These are phyloP conservation scores for Leccinum uliginosum DNA, from an alignment of 768 basidiomycete species.

Conservation along the genomic window DNA sequence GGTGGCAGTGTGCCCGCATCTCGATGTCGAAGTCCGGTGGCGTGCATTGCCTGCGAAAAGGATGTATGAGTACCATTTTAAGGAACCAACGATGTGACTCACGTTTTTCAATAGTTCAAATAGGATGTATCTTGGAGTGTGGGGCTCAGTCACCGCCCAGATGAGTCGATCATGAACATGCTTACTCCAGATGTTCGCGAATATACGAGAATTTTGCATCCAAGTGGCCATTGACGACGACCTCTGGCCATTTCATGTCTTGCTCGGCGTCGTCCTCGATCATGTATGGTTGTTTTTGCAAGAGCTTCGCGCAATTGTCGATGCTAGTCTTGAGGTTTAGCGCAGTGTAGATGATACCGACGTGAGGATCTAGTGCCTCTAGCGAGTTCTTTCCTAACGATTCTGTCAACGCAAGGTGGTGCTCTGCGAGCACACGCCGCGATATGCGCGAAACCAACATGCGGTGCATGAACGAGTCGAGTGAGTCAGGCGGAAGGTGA, in stretches of 20 bases:
- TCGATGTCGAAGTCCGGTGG: conserved; percentile 53
- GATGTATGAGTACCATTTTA: background rate
- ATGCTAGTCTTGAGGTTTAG: conserved; percentile 68
- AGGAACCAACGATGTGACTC: conserved; percentile 22
- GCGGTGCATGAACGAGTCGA: conserved; percentile 85
- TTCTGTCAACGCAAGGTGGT: conserved; percentile 79
- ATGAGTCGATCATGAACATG: conserved; percentile 2
- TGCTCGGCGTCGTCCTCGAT: conserved; percentile 37
- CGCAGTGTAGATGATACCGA: conserved; percentile 82
- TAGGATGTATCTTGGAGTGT: conserved; percentile 61
- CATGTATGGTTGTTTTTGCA: conserved; percentile 46
- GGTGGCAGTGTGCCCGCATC: conserved; percentile 45
- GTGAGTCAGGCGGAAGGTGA: conserved; percentile 67
- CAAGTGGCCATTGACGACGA: conserved; percentile 68
- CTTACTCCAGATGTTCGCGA: conserved; percentile 80
- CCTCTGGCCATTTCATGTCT: conserved; percentile 51
- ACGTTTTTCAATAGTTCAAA: conserved; percentile 92
- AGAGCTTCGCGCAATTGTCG: conserved; percentile 57
- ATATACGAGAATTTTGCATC: conserved; percentile 78
- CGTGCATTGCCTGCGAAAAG: conserved; percentile 59
- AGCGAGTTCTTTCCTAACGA: conserved; percentile 36
- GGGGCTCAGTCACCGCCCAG: background rate
- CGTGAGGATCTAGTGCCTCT: conserved; percentile 52
- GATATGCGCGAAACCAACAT: conserved; percentile 92
- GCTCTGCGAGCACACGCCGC: conserved; percentile 82